Base-by-base conservation (phyloP, 768 basidiomycete species). In the Cystobasidium ongulense region DNA sequence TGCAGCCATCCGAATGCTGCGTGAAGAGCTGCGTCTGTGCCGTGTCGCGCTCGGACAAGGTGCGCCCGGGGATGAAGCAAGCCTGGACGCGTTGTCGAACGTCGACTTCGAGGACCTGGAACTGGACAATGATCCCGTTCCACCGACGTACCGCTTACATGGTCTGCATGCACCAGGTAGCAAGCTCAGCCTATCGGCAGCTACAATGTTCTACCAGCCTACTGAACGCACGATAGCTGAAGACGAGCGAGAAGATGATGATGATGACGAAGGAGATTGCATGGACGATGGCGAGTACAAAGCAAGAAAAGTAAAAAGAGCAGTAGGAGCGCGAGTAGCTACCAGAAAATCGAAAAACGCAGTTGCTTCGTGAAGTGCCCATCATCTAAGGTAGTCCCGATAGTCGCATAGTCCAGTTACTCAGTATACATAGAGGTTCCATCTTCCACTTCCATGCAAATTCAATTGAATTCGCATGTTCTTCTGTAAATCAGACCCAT, bases 1-100 rank as follows among this genome's bases (percentile, higher is more conserved):
- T 38, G 1, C 36, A 2, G 77, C 75, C 7, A 77, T 77, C 52
- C 17, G 43, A 29, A 54, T 64, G 25, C 36, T 78, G 52, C 23
- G 78, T 29, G n/a, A 38, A 59, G 73, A 75, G 76, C 50, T 78
- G 62, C 50, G 52, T 25, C 36, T 46, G 18, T 71, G 68, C 29
- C 68, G 68, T 8, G 35, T 59, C 17, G 54, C 68, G 31, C 53
- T 71, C 7, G 68, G 68, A n/a, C 68, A 71, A 38, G 68, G 53
- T 23, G 25, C 7, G 10, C 50, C 33, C 1, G 54, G 53, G 1
- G 68, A 71, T n/a, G 54, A 57, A n/a, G 54, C 31, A 7, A 29
- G 33, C 1, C 53, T 71, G 8, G 68, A 71, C 38, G 54, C 54
- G 13, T 29, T 71, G 11, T 71, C 68, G 7, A 54, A 52, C 17